Conservation (phyloP, 23 red algal genomes). For the Gracilaria domingensis region DNA sequence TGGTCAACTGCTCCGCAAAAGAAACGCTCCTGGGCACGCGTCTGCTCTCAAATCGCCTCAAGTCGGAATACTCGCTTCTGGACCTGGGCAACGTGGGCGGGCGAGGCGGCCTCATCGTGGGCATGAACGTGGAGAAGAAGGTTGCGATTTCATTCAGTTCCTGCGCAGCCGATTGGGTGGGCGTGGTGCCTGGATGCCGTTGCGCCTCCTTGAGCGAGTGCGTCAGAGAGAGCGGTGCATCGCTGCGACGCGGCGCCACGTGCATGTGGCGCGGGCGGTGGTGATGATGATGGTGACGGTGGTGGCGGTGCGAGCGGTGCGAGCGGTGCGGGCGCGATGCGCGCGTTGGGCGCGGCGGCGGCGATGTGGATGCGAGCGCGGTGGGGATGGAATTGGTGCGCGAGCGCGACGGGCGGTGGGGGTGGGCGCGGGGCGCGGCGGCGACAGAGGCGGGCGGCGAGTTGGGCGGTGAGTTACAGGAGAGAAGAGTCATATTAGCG, state of each 20-base stretch:
- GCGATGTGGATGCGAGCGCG: neutral
- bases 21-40: conserved; percentile 25
- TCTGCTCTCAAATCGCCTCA: neutral
- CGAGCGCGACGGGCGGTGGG: neutral
- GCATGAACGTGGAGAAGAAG: conserved; percentile 1
- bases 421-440: neutral
- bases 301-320: neutral
- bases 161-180: neutral
- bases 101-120: neutral
- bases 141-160: conserved; percentile 2
- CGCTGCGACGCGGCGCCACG: conserved; percentile 7
- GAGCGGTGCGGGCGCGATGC: neutral
- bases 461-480: neutral
- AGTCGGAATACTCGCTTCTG: neutral
- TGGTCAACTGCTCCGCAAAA: conserved; percentile 18
- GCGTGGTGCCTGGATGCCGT: neutral
- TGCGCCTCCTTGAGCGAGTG: neutral
- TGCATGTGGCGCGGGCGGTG: neutral
- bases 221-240: conserved; percentile 13
- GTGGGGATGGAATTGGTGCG: neutral
- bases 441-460: neutral
- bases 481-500: neutral
- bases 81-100: conserved; percentile 6
- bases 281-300: neutral
- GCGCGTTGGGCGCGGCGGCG: neutral